These are phyloP conservation scores for Glebionis coronaria DNA, from an alignment of 129 eudicot species.

Conservation along the genomic window DNA sequence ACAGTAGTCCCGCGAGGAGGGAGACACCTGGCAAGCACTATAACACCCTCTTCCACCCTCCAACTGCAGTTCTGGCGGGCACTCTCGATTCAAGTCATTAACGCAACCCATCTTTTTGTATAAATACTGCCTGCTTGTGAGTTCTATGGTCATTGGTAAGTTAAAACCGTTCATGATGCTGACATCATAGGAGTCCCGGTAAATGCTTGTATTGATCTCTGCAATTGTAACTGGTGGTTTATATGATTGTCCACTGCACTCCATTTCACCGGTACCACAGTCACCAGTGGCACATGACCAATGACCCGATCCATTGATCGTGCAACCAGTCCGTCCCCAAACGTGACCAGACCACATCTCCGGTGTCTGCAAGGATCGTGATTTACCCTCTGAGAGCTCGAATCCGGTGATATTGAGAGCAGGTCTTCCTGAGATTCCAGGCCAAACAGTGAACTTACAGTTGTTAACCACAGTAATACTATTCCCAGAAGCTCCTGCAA, in stretches of 20 bases:
- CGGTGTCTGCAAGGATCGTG: conserved; percentile 39
- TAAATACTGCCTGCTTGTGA: conserved; percentile 11
- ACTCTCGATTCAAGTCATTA: conserved; percentile 23
- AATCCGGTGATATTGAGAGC: conserved; percentile 45
- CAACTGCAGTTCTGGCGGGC: conserved; percentile 26
- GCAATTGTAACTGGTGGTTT: neutral
- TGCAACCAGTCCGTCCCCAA: conserved; percentile 29
- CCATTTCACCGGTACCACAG: neutral
- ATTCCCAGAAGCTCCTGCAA: conserved; percentile 38
- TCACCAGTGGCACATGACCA: conserved; percentile 9
- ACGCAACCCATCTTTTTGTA: conserved; percentile 29
- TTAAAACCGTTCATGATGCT: conserved; percentile 34
- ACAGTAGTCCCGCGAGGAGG: conserved; percentile 29
- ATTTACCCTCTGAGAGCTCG: conserved; percentile 41
- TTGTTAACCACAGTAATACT: conserved; percentile 45
- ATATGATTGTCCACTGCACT: neutral
- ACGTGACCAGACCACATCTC: conserved; percentile 42
- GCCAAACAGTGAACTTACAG: conserved; percentile 63
- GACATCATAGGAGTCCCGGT: conserved; percentile 21
- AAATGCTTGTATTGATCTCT: neutral
- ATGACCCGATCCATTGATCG: neutral
- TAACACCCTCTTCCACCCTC: conserved; percentile 32
- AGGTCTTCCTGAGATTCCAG: conserved; percentile 35
- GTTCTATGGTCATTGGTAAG: conserved; percentile 31
- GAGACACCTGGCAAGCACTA: conserved; percentile 30